phyloP scores from a whole-genome alignment of 2,329 filamentous ascomycete genomes.

The Pseudogymnoascus sp. region DNA sequence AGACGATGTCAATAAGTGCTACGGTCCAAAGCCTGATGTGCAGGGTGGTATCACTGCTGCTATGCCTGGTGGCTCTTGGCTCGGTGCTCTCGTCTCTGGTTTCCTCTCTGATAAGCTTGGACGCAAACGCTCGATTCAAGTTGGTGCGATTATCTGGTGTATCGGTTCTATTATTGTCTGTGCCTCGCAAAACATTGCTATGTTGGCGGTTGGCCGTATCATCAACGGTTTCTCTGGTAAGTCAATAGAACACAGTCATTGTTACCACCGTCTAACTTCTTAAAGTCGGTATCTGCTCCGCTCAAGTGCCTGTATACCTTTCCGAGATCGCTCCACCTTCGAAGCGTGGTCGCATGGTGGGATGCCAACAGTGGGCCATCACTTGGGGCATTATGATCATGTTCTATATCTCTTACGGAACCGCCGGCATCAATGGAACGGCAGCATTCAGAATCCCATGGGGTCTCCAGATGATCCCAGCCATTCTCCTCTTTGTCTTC shows the following conservation, averaged over 20 bases:
- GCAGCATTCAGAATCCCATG: conserved; percentile 56
- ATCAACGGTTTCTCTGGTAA: conserved; percentile 49
- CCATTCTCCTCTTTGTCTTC: conserved; percentile 46
- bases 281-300: conserved; percentile 54
- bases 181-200: conserved; percentile 47
- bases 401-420: conserved; percentile 61
- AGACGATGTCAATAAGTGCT: conserved; percentile 33
- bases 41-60: conserved; percentile 60
- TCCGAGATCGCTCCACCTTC: conserved; percentile 53
- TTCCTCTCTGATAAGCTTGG: conserved; percentile 49
- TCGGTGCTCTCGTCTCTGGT: conserved; percentile 54
- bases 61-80: conserved; percentile 64
- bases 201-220: conserved; percentile 46
- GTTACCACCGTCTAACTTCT: neutral
- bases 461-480: conserved; percentile 56
- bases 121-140: conserved; percentile 40
- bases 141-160: conserved; percentile 40
- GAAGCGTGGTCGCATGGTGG: conserved; percentile 57
- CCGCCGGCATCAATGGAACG: conserved; percentile 49
- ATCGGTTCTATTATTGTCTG: conserved; percentile 53
- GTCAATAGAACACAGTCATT: neutral
- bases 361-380: conserved; percentile 65
- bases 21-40: conserved; percentile 40
- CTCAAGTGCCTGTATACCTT: conserved; percentile 61
- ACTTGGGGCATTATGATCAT: conserved; percentile 64